These are phyloP conservation scores for Xylaria sp. DNA, from an alignment of 2,329 filamentous ascomycete genomes.

Conservation along the genomic window DNA sequence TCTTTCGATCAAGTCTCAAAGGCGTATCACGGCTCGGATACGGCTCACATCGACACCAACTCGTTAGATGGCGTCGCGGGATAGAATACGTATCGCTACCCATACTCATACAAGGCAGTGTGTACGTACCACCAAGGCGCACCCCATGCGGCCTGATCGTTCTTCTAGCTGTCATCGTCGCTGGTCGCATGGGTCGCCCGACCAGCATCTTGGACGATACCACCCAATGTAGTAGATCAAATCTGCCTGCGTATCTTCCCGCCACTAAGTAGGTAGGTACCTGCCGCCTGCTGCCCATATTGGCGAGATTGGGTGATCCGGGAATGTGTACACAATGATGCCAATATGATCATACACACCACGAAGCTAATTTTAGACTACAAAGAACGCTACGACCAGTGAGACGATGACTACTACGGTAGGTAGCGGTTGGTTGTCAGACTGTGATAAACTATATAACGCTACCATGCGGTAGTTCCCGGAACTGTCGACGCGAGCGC, in stretches of 20 bases:
- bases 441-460: constrained; percentile 5
- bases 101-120: neutral
- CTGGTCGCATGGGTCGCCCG: constrained; percentile 10
- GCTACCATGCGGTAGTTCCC: neutral
- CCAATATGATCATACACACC: constrained; percentile 18
- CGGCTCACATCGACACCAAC: neutral
- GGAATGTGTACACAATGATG: too few species aligned
- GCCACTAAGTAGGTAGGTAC: too few species aligned
- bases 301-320: too few species aligned
- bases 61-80: neutral
- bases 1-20: neutral
- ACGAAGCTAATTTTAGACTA: constrained; percentile 31
- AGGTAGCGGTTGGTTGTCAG: neutral
- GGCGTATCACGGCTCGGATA: neutral
- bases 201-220: constrained; percentile 1
- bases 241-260: constrained; percentile 2
- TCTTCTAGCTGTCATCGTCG: constrained; percentile 9
- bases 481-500: neutral
- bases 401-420: neutral
- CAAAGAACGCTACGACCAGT: neutral
- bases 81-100: neutral
- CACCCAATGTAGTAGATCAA: neutral
- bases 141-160: constrained; percentile 17
- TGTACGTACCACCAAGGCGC: constrained; percentile 7
- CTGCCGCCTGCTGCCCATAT: too few species aligned